Percentiles rank a stretch among this genome's conserved stretches.
These are phyloP conservation scores for Kodamaea ohmeri DNA, from an alignment of 1,139 yeast genomes.

Conservation along the genomic window DNA sequence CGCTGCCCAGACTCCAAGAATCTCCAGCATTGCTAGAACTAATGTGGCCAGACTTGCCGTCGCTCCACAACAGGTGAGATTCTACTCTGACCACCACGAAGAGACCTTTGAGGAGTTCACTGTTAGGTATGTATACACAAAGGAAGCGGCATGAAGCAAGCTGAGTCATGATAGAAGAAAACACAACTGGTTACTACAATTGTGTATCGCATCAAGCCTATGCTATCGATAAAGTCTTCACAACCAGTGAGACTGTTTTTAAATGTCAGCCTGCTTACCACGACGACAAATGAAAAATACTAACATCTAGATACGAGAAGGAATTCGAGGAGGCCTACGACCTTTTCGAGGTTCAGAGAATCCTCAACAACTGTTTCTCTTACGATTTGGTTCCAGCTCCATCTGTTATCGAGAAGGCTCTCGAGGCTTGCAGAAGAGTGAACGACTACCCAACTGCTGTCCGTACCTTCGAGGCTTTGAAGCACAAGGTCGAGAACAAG, in stretches of 20 bases:
- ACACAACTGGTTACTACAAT: too few relatives aligned
- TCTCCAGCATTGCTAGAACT: constrained; percentile 25
- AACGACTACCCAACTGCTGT: constrained; percentile 98
- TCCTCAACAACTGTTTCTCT: constrained; percentile 92
- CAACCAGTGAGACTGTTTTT: too few relatives aligned
- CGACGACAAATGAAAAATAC: constrained; percentile 16
- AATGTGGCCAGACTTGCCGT: constrained; percentile 16
- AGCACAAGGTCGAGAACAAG: constrained; percentile 91
- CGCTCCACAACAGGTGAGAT: constrained; percentile 43
- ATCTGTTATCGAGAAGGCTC: constrained; percentile 90
- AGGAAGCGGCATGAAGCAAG: too few relatives aligned
- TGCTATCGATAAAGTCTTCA: too few relatives aligned
- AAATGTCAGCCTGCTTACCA: background rate
- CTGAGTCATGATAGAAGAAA: too few relatives aligned
- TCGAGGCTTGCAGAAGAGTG: constrained; percentile 98
- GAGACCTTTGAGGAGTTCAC: constrained; percentile 96
- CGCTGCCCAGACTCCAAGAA: constrained; percentile 25
- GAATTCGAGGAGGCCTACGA: constrained; percentile 98
- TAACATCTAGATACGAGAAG: constrained; percentile 71
- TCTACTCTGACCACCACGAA: constrained; percentile 75
- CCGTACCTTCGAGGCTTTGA: constrained; percentile 93
- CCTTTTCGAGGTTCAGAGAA: constrained; percentile 88
- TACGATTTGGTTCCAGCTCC: constrained; percentile 99
- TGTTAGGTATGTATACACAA: constrained; percentile 48
- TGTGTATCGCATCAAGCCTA: too few relatives aligned